Evolutionary conservation across 257 asterid species (phyloP).

Genomic region (Solanum neorickii): DNA sequence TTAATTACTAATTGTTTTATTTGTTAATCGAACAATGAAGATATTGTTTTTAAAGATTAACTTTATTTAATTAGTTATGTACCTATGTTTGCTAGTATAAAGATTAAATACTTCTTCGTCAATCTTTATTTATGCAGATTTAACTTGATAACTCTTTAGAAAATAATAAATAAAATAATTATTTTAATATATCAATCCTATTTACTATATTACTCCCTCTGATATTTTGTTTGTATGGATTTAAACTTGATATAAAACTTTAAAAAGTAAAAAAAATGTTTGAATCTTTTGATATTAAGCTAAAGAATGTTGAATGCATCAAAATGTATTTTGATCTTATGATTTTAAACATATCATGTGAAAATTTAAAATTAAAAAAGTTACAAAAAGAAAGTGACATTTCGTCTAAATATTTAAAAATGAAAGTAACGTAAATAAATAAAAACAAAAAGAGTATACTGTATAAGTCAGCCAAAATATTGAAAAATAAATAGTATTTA

Average conservation of each 20-base stretch:
- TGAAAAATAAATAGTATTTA: not conserved
- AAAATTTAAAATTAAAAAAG: not conserved
- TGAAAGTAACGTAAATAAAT: not conserved
- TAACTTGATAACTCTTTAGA: no score
- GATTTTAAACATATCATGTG: rapidly evolving
- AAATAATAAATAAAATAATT: no score
- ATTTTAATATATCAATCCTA: not conserved
- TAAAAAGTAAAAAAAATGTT: not conserved
- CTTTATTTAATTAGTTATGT: not conserved
- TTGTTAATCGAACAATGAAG: rapidly evolving
- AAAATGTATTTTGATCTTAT: not conserved
- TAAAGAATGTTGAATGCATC: not conserved
- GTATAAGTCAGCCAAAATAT: not conserved
- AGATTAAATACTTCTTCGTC: not conserved
- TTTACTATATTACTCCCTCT: no score
- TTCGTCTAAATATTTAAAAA: not conserved
- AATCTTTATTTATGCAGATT: not conserved
- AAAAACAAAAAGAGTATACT: rapidly evolving
- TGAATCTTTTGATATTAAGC: not conserved
- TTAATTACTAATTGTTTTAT: no score
- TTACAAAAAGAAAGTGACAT: no score
- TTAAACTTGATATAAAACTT: not conserved
- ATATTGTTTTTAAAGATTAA: not conserved
- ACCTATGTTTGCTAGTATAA: not conserved
- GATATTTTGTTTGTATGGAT: not conserved